phyloP scores from a whole-genome alignment of 2,329 filamentous ascomycete species.

The Trichoderma simmonsii region DNA sequence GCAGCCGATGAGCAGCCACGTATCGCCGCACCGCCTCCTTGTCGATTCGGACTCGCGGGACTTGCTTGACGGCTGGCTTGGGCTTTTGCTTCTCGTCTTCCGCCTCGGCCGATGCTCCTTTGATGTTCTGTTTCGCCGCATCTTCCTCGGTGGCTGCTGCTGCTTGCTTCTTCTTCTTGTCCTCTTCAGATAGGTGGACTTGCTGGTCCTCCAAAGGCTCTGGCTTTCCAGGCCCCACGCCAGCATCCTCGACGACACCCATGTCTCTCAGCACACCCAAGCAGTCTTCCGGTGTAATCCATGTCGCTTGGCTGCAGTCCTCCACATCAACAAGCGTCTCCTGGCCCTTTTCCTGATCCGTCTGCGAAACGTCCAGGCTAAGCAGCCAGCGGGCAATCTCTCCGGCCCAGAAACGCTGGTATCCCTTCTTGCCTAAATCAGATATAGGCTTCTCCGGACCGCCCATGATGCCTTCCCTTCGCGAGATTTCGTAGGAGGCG shows the following conservation, averaged over 20 bases:
- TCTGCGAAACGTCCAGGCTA: constrained; percentile 37
- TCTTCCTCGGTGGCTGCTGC: constrained; percentile 24
- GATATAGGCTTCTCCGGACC: constrained; percentile 93
- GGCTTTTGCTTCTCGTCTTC: constrained; percentile 29
- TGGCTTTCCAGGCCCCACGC: constrained; percentile 42
- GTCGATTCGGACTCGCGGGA: constrained; percentile 50
- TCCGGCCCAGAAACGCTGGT: constrained; percentile 80
- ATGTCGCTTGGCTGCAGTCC: constrained; percentile 72
- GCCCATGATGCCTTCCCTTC: constrained; percentile 76
- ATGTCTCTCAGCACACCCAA: constrained; percentile 75
- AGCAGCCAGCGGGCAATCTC: constrained; percentile 73
- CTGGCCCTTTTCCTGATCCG: constrained; percentile 24
- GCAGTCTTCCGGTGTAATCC: constrained; percentile 83
- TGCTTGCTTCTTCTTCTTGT: constrained; percentile 18
- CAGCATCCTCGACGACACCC: constrained; percentile 63
- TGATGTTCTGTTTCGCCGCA: constrained; percentile 1
- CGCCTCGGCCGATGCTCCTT: constrained; percentile 17
- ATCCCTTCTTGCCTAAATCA: constrained; percentile 77
- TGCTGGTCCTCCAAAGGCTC: constrained; percentile 21
- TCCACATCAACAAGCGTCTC: constrained; percentile 61
- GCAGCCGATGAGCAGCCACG: constrained; percentile 60
- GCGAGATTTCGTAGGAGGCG: constrained; percentile 86
- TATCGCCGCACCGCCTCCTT: constrained; percentile 62
- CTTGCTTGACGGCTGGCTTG: constrained; percentile 29
- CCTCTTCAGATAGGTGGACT: neutral